Evolutionary conservation across 768 basidiomycete species (phyloP).

Genomic region (Russula foetens): DNA sequence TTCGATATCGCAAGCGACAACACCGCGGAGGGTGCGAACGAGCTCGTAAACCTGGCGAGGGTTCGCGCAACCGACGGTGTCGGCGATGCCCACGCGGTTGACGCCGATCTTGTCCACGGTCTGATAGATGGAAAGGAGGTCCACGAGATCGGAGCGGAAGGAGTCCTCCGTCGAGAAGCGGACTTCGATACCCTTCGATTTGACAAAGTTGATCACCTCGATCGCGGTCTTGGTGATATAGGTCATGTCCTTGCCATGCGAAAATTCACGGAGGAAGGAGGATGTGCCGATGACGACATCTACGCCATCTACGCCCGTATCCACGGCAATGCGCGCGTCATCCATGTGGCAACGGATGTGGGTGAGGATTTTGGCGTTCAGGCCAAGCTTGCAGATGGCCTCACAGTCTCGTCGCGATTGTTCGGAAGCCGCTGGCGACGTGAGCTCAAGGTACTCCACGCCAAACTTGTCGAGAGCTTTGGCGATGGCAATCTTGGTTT

Average conservation of each 20-base stretch:
- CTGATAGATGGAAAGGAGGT: slow-evolving; percentile 96
- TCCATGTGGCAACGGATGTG: slow-evolving; percentile 99
- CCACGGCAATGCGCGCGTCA: slow-evolving; percentile 95
- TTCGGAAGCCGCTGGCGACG: slow-evolving; percentile 94
- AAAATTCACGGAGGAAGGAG: slow-evolving; percentile 98
- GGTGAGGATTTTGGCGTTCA: slow-evolving; percentile 94
- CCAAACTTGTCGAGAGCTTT: slow-evolving; percentile 97
- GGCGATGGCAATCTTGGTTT: slow-evolving; percentile 99
- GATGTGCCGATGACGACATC: slow-evolving; percentile 99
- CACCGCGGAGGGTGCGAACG: slow-evolving; percentile 90
- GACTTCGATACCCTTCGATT: slow-evolving; percentile 99
- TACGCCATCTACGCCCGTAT: slow-evolving; percentile 98
- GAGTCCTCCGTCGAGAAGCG: slow-evolving; percentile 99
- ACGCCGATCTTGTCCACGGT: slow-evolving; percentile 99
- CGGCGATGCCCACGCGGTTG: slow-evolving; percentile 97
- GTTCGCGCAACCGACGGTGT: slow-evolving; percentile 98
- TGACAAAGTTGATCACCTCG: slow-evolving; percentile 98
- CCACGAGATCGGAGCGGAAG: slow-evolving; percentile 99
- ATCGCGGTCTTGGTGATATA: slow-evolving; percentile 99
- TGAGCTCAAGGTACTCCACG: slow-evolving; percentile 99
- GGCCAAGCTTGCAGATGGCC: slow-evolving; percentile 96
- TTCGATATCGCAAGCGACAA: slow-evolving; percentile 97
- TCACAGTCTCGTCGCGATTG: slow-evolving; percentile 92
- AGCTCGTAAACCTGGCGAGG: slow-evolving; percentile 98
- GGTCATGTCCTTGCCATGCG: slow-evolving; percentile 99